Conservation (phyloP, 805 yeast species). For the Myxozyma mucilagina region DNA sequence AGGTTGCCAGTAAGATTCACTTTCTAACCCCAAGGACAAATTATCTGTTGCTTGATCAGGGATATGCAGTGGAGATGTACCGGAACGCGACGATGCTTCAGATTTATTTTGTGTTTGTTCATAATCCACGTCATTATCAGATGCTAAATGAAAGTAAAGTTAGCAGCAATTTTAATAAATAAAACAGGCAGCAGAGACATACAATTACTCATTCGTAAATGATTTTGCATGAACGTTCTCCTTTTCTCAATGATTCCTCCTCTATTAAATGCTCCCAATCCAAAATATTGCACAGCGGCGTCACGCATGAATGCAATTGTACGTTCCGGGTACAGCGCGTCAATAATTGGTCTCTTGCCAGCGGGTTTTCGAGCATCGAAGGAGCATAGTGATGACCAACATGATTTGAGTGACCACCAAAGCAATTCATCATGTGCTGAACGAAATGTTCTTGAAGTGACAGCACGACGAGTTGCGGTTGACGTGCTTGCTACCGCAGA, state of each 20-base stretch:
- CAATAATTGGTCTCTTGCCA: constrained; percentile 6
- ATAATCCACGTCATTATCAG: background rate
- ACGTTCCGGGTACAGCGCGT: constrained; percentile 16
- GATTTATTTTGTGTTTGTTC: background rate
- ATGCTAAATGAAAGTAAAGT: background rate
- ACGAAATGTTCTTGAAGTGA: constrained; percentile 17
- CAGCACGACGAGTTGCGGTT: constrained; percentile 6
- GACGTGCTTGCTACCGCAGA: background rate
- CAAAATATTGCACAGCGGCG: background rate
- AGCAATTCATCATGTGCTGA: constrained; percentile 17
- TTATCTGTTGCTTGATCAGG: background rate
- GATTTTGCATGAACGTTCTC: constrained; percentile 1
- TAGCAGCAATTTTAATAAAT: background rate
- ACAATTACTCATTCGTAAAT: background rate
- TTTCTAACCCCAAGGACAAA: background rate
- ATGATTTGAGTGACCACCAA: constrained; percentile 22
- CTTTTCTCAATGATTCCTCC: background rate
- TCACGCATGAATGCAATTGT: constrained; percentile 12
- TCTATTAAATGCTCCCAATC: background rate
- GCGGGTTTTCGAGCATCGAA: background rate
- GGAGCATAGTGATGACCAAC: constrained; percentile 22
- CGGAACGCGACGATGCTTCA: background rate
- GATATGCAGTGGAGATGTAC: background rate
- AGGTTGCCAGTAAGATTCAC: constrained; percentile 1
- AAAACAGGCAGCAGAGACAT: background rate